Conservation (phyloP, 345 rosid genomes). For the Lepidium aucheri region DNA sequence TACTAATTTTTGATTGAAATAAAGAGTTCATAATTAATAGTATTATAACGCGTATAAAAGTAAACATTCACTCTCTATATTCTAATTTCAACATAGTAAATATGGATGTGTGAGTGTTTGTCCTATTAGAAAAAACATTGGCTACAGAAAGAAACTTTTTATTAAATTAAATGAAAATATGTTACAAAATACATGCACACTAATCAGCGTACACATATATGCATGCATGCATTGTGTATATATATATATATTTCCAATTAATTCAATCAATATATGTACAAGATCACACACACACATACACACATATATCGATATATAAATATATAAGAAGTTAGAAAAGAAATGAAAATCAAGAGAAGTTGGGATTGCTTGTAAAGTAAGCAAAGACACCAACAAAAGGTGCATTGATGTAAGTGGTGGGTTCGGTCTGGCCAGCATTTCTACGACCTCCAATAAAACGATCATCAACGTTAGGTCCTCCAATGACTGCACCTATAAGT, state of each 20-base stretch:
- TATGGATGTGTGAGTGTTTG: too few species aligned
- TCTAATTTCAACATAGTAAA: too few species aligned
- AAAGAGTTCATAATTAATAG: too few species aligned
- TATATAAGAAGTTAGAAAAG: not conserved
- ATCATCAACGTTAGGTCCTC: constrained; percentile 74
- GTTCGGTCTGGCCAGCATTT: constrained; percentile 71
- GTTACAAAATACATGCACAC: too few species aligned
- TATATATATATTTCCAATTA: not conserved
- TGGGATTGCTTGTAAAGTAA: constrained; percentile 64
- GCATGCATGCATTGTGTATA: too few species aligned
- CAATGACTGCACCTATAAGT: constrained; percentile 67
- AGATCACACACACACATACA: not conserved
- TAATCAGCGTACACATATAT: too few species aligned
- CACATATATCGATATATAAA: not conserved
- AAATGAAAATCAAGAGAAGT: not conserved
- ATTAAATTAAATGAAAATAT: too few species aligned
- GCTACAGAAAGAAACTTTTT: too few species aligned
- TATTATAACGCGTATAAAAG: too few species aligned
- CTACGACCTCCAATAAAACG: constrained; percentile 46
- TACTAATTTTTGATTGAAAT: too few species aligned
- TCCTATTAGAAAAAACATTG: too few species aligned
- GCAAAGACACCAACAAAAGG: constrained; percentile 90
- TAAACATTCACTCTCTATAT: too few species aligned
- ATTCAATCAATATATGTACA: not conserved
- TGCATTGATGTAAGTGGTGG: constrained; percentile 86